Conservation (phyloP, 108 stramenopile species). For the Nitzschia sp. region DNA sequence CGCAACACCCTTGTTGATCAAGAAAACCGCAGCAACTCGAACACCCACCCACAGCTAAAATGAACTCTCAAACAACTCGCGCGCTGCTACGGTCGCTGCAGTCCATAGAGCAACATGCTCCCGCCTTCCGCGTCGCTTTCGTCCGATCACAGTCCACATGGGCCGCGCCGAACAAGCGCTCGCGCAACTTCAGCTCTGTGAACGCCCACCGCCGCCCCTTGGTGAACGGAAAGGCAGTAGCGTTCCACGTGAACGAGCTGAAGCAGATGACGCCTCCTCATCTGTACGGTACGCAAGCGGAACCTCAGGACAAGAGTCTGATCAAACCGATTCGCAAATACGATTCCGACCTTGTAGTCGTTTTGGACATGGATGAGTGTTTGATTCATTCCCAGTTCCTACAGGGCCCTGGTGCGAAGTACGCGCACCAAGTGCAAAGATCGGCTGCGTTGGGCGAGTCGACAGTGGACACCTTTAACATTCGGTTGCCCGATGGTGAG, state of each 20-base stretch:
- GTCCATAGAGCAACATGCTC: not conserved
- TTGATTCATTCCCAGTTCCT: slow-evolving; percentile 96
- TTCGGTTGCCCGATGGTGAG: slow-evolving; percentile 75
- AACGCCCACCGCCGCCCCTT: slow-evolving; percentile 23
- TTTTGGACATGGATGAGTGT: slow-evolving; percentile 99
- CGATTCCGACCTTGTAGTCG: slow-evolving; percentile 86
- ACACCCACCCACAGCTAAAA: too few relatives aligned
- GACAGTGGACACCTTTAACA: slow-evolving; percentile 62
- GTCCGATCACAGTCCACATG: slow-evolving; percentile 22
- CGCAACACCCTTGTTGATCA: too few relatives aligned
- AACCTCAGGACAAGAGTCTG: not conserved
- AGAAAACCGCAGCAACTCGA: too few relatives aligned
- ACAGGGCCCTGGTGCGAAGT: slow-evolving; percentile 43
- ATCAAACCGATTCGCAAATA: slow-evolving; percentile 33
- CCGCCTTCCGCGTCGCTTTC: not conserved
- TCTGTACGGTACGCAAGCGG: not conserved
- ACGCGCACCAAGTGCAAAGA: slow-evolving; percentile 39
- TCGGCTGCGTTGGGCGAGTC: slow-evolving; percentile 3
- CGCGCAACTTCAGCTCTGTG: not conserved
- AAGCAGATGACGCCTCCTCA: not conserved
- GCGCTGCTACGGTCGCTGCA: slow-evolving; percentile 20
- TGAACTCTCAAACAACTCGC: not conserved
- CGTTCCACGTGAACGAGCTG: slow-evolving; percentile 41
- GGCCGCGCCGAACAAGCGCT: slow-evolving; percentile 17
- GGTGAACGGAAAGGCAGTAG: slow-evolving; percentile 39